These are phyloP conservation scores for Cajanus cajan DNA, from an alignment of 306 rosid species.

Conservation along the genomic window DNA sequence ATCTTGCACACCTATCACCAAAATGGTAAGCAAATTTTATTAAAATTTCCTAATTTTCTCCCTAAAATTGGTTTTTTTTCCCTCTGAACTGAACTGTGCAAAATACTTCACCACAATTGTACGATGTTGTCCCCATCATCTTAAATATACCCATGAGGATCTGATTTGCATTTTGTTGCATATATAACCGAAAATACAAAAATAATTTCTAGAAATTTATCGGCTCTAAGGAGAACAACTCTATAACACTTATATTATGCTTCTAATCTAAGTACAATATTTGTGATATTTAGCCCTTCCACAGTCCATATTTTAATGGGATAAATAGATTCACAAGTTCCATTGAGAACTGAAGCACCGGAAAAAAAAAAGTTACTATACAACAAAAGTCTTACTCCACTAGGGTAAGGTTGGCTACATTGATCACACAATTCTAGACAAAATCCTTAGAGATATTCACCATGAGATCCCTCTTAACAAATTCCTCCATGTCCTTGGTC, in stretches of 20 bases:
- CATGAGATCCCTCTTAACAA: neutral
- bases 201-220: neutral
- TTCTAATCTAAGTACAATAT: neutral
- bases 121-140: conserved; percentile 6
- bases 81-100: neutral
- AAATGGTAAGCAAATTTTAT: neutral
- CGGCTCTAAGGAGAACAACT: neutral
- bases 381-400: neutral
- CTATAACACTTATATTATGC: neutral
- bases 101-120: neutral
- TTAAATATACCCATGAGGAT: neutral
- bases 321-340: neutral
- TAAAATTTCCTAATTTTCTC: neutral
- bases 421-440: neutral
- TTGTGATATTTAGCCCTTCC: neutral
- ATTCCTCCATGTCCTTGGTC: neutral
- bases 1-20: neutral
- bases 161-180: conserved; percentile 8
- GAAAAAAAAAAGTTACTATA: neutral
- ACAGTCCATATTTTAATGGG: neutral
- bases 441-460: neutral
- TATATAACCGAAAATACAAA: neutral
- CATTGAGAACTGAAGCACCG: neutral
- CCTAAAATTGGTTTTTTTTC: neutral
- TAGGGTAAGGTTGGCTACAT: neutral